These are phyloP conservation scores for Tephrocybe rancida DNA, from an alignment of 768 basidiomycete genomes.

Conservation along the genomic window DNA sequence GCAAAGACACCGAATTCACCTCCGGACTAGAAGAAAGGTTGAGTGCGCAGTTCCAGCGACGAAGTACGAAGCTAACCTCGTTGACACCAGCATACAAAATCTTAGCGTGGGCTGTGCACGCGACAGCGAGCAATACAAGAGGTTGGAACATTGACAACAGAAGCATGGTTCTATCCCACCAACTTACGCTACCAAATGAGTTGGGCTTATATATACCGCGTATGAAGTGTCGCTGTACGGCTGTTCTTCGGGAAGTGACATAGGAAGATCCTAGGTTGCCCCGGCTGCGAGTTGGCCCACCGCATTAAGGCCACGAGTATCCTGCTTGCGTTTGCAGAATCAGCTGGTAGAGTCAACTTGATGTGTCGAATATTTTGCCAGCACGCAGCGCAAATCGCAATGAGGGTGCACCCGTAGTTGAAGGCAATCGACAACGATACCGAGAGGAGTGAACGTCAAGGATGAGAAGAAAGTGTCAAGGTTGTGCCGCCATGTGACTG, in stretches of 20 bases:
- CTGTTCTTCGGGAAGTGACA: background rate
- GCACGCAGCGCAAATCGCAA: no score
- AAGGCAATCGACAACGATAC: no score
- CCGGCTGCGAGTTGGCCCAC: background rate
- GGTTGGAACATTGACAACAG: constrained; percentile 4
- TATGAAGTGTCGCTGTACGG: background rate
- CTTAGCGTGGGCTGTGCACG: constrained; percentile 21
- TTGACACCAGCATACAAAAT: constrained; percentile 49
- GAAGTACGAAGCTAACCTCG: constrained; percentile 30
- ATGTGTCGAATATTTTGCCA: no score
- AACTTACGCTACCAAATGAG: background rate
- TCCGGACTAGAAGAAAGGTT: constrained; percentile 35
- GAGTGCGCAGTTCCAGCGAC: background rate
- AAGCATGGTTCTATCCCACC: constrained; percentile 1
- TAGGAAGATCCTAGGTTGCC: background rate
- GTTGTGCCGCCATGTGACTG: no score
- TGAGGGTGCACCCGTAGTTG: no score
- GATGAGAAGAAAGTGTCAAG: no score
- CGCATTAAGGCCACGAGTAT: no score
- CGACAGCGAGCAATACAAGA: constrained; percentile 8
- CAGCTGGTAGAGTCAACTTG: no score
- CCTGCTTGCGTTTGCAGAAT: no score
- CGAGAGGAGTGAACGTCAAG: no score
- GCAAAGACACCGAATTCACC: constrained; percentile 48
- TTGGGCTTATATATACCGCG: background rate